Evolutionary conservation across 2,329 filamentous ascomycete species (phyloP), one percentile per base, ranked within the genome.

Genomic region (Didymella arachidicola): DNA sequence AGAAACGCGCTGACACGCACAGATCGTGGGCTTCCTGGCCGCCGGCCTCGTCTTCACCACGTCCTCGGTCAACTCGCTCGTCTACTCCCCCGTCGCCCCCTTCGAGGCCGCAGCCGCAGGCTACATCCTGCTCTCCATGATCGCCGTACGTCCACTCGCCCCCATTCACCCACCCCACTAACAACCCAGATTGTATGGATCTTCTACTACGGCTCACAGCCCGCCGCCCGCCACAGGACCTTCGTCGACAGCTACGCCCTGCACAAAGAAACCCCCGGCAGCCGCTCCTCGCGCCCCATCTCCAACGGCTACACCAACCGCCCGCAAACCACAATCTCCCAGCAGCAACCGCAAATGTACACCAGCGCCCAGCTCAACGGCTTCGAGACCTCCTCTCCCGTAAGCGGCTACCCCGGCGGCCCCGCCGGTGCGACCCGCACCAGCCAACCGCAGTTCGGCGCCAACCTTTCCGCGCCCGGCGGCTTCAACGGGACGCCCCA

Each of bases 161-260:
- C 18, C 11, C 32, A 3, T 10, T 18, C 36, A 10, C n/a, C 7
- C n/a, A 11, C 36, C 7, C 7, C 12, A 34, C 72, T 78, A 61
- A 77, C 63, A 16, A 16, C 39, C 36, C 69, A 97, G 93, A 91
- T 97, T 69, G 87, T 98, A 59, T 99, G 95, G 95, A 97, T 97
- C 68, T 96, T 98, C 80, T 98, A 98, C 83, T 99, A 97, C 72
- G 95, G 95, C 71, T 97, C 94, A 2, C 90, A 93, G 18, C 93
- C 94, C 1, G 91, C 92, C 41, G 91, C 93, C 16, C 86, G 89
- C 53, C 91, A 93, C 63, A 91, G 94, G 70, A 89, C 92, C 57
- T 97, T 96, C 76, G 90, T 98, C 69, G 95, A 99, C 79, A 97
- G 94, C 0, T 97, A 97, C 73, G 93, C 95, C 47, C 84, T 97